Evolutionary conservation across 768 basidiomycete genomes (phyloP).

Genomic region (Kwoniella sp.): DNA sequence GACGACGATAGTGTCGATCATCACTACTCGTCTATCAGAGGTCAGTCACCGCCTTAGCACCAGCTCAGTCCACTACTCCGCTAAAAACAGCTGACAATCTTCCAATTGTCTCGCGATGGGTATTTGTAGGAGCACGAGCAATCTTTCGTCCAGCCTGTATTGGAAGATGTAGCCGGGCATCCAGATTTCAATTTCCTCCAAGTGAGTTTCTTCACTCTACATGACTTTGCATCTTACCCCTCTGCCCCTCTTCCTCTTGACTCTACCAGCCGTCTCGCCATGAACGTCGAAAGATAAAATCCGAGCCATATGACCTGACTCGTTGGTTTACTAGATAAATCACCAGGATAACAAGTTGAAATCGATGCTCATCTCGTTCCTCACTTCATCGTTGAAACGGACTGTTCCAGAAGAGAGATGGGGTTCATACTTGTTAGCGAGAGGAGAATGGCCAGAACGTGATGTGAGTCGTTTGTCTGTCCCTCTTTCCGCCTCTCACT

Average conservation of each 20-base stretch:
- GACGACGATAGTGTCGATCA: slow-evolving; percentile 76
- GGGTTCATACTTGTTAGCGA: slow-evolving; percentile 47
- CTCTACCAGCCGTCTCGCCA: too few species aligned
- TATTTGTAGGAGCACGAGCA: slow-evolving; percentile 80
- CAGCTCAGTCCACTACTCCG: too few species aligned
- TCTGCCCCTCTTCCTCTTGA: too few species aligned
- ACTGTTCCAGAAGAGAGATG: slow-evolving; percentile 64
- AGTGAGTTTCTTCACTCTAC: slow-evolving; percentile 41
- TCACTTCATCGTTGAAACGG: slow-evolving; percentile 71
- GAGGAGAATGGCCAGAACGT: slow-evolving; percentile 49
- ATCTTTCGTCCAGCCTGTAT: slow-evolving; percentile 62
- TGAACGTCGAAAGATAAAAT: too few species aligned
- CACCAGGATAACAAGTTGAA: slow-evolving; percentile 92
- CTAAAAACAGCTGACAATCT: too few species aligned
- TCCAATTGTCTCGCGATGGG: too few species aligned
- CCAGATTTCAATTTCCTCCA: slow-evolving; percentile 51
- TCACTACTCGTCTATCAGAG: slow-evolving; percentile 86
- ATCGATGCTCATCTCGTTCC: slow-evolving; percentile 82
- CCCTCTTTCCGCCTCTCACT: too few species aligned
- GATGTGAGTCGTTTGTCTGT: slow-evolving; percentile 37
- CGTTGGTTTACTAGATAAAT: slow-evolving; percentile 64
- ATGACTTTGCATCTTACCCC: too few species aligned
- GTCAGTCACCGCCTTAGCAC: too few species aligned
- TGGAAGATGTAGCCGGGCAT: slow-evolving; percentile 46
- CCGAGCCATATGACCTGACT: background rate